A percentile compares a stretch with the other conserved stretches of the same genome.
These are phyloP conservation scores for Exophiala oligosperma DNA, from an alignment of 2,329 filamentous ascomycete species.

Conservation along the genomic window DNA sequence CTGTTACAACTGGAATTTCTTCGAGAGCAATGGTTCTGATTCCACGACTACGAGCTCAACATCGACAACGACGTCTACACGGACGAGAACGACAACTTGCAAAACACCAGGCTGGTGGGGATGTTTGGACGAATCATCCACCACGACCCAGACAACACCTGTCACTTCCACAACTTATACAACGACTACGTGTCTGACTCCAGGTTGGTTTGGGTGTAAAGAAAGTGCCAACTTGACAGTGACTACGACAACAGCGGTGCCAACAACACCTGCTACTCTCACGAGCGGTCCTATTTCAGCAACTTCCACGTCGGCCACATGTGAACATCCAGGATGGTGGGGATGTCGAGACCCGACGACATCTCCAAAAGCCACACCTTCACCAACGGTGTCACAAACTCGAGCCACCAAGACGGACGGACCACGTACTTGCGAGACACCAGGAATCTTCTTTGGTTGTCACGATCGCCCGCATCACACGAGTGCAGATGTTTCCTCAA, in stretches of 20 bases:
- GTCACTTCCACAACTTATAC: slow-evolving; percentile 36
- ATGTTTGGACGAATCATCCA: slow-evolving; percentile 51
- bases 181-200: slow-evolving; percentile 42
- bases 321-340: slow-evolving; percentile 40
- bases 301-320: slow-evolving; percentile 35
- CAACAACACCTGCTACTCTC: slow-evolving; percentile 23
- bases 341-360: slow-evolving; percentile 41
- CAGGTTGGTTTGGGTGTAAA: slow-evolving; percentile 47
- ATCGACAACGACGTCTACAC: slow-evolving; percentile 61
- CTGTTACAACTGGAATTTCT: slow-evolving; percentile 92
- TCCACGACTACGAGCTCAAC: slow-evolving; percentile 63
- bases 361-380: slow-evolving; percentile 19
- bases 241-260: slow-evolving; percentile 30
- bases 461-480: slow-evolving; percentile 34
- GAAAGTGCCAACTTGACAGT: slow-evolving; percentile 36
- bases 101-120: slow-evolving; percentile 94
- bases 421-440: slow-evolving; percentile 46
- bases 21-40: slow-evolving; percentile 85
- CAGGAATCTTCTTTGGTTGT: slow-evolving; percentile 60
- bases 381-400: slow-evolving; percentile 20
- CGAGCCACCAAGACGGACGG: slow-evolving; percentile 16
- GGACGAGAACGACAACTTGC: slow-evolving; percentile 79
- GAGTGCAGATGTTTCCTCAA: slow-evolving; percentile 32
- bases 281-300: slow-evolving; percentile 31
- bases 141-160: slow-evolving; percentile 37